Evolutionary conservation across 2,329 filamentous ascomycete species (phyloP).

Genomic region (Ophiostoma quercus): DNA sequence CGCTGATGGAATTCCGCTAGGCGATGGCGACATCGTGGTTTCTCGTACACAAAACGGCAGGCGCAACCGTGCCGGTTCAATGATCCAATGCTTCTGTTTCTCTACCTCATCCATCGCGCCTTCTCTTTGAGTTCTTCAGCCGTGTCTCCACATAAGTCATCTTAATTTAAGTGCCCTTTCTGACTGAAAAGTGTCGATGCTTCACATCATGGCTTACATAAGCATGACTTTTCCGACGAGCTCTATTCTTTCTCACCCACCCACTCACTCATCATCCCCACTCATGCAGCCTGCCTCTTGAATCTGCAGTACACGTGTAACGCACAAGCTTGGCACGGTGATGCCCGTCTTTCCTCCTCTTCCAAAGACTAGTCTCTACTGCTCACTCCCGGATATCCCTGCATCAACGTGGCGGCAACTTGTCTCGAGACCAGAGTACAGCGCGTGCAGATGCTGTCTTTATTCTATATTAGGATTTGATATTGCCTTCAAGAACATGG

Average conservation of each 20-base stretch:
- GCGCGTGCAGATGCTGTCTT: background rate
- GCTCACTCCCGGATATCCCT: background rate
- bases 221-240: background rate
- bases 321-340: slow-evolving; percentile 1
- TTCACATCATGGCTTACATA: background rate
- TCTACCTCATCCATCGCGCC: background rate
- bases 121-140: background rate
- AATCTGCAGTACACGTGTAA: slow-evolving; percentile 21
- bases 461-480: too few species aligned
- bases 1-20: slow-evolving; percentile 19
- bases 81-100: background rate
- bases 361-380: background rate
- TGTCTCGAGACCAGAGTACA: background rate
- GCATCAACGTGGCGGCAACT: slow-evolving; percentile 6
- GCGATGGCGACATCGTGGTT: slow-evolving; percentile 23
- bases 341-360: background rate
- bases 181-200: background rate
- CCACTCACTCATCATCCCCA: background rate
- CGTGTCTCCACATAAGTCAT: background rate
- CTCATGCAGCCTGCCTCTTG: slow-evolving; percentile 21
- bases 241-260: background rate
- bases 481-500: background rate
- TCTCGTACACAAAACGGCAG: background rate
- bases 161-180: background rate
- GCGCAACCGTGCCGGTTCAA: background rate